Evolutionary conservation across 345 rosid species (phyloP), one percentile per base, ranked within the genome.

Genomic region (Corchorus capsularis): DNA sequence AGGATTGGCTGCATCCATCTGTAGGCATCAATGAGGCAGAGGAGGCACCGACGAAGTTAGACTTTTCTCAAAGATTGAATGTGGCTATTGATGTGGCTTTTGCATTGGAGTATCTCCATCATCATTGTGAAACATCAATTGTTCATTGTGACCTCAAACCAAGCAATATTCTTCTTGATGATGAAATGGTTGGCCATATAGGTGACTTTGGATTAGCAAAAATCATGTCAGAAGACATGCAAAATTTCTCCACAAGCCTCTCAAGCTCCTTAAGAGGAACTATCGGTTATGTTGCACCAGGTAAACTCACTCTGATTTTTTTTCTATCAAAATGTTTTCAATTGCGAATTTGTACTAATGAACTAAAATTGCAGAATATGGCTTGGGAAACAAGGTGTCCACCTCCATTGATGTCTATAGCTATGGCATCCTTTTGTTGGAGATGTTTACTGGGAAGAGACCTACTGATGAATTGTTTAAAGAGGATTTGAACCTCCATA

Each of bases 371-470:
- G 35, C 73, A 82, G 83, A 85, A 61, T 82, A 85, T 61, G 86
- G 82, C 2, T 19, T 76, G 77, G 84, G 88, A 35, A 71, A 69
- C 3, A 54, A 11, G 1, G 82, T 70, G 1, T 73, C 86, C 6
- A 63, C 65, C 0, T 2, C 3, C 3, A 78, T 82, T 0, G 82
- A 85, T 73, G 71, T 85, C 16, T 76, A 80, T 13, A 78, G 83
- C 15, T 82, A 45, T 39, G 86, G 88, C 2, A 78, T 85, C 13
- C 63, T 85, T 0, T 47, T 80, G 63, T n/a, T 82, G 15, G 84
- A 85, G 77, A 60, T 80, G 71, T 63, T 85, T 45, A 80, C 81
- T 0, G 62, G 82, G 22, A 73, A 72, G 69, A 49, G 59, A 5
- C 84, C 86, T 34, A 85, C 81, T 0, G 74, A 82, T 35, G 73